Base-by-base conservation (phyloP, 345 rosid genomes). In the Brassica juncea region DNA sequence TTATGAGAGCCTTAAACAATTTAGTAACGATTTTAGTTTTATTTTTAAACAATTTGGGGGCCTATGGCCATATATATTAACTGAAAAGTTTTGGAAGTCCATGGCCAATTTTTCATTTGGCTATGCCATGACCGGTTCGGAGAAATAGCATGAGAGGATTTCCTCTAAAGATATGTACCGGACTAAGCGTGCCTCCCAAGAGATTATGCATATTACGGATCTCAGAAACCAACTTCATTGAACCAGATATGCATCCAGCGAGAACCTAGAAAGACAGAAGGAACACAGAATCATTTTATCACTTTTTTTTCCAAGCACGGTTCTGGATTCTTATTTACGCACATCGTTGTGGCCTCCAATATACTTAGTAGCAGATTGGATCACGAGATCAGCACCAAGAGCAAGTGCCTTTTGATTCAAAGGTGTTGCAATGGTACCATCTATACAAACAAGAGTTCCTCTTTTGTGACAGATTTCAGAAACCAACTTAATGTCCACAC, bases 281-380 rank as follows among this genome's bases (percentile, higher is more conserved):
- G 28, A 23, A 59, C 64, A 58, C 31, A 16, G 15, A 15, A 2
- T 25, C 19, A 7, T 21, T 19, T 5, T 57, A 16, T 57, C 9
- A 21, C 62, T 2, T 16, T 57, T 21, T 21, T 57, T 25, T 21
- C 62, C 10, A 57, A 8, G 3, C 28, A 57, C 62, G 49, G 49
- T 39, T 39, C 10, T 2, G 49, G 14, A 10, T 42, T 42, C 49
- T 42, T 10, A 42, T 42, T 42, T 39, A 10, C 47, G 12, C 47
- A 94, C 99, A 83, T 94, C 97, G 81, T 89, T 94, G 73, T 94
- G 99, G 6, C 99, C 99, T 32, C 89, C 97, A 68, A 92, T 86
- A 81, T 84, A 94, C 83, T 92, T 94, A 21, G 99, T 89, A 68
- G 88, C 92, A 76, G 99, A 94, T 32, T 94, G 97, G 65, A 91